Evolutionary conservation across 306 rosid species (phyloP).

Genomic region (Corylus avellana): DNA sequence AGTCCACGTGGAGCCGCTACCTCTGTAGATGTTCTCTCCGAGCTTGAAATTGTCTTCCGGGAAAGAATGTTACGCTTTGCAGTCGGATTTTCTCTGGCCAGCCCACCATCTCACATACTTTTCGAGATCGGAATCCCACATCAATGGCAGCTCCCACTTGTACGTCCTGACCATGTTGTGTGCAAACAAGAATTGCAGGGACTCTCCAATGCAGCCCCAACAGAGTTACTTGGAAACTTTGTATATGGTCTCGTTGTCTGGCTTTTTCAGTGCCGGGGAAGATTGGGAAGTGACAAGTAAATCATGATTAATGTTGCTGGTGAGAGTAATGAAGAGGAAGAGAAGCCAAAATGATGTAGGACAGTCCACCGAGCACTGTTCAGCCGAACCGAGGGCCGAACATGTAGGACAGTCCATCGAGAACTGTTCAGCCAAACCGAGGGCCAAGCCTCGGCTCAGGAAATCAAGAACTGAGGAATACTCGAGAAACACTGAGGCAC

Average conservation of each 20-base stretch:
- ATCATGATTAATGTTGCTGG: not conserved
- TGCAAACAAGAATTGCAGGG: constrained; percentile 63
- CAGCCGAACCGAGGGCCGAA: no score
- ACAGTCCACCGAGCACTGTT: no score
- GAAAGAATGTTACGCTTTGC: constrained; percentile 73
- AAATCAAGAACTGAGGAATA: no score
- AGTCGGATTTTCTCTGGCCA: constrained; percentile 57
- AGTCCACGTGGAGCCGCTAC: constrained; percentile 74
- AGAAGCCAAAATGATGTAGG: constrained; percentile 10
- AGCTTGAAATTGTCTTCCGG: constrained; percentile 72
- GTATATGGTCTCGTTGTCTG: constrained; percentile 64
- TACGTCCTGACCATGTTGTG: constrained; percentile 70
- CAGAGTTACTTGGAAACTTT: constrained; percentile 71
- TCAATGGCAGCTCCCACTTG: constrained; percentile 64
- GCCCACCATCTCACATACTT: constrained; percentile 85
- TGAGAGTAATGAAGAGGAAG: constrained; percentile 23
- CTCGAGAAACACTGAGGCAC: no score
- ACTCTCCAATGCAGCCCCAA: constrained; percentile 76
- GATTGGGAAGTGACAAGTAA: constrained; percentile 15
- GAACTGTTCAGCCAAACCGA: no score
- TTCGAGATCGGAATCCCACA: constrained; percentile 73
- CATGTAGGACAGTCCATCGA: no score
- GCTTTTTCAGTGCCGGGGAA: constrained; percentile 15
- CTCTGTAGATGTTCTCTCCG: constrained; percentile 87
- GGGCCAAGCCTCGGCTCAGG: no score